Base-by-base conservation (phyloP, 2,329 filamentous ascomycete species). In the Penicillium sp. region DNA sequence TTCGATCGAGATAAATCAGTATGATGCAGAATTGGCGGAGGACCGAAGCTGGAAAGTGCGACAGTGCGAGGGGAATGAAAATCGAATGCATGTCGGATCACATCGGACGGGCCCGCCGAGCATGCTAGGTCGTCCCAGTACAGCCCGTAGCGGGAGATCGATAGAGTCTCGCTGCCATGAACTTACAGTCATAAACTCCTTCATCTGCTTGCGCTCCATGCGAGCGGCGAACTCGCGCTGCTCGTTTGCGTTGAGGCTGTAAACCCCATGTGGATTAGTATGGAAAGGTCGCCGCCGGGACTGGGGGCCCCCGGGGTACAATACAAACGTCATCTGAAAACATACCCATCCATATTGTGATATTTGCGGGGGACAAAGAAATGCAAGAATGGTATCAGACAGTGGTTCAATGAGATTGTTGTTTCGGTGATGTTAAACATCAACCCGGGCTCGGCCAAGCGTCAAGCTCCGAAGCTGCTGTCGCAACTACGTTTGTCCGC, bases 161-260 rank as follows among this genome's bases (percentile, higher is more conserved):
- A 18, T 24, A 25, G 6, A 13, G 9, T 9, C 4, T 4, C 7
- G n/a, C 12, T 24, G 18, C 11, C 4, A 13, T 4, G 26, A 4
- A 78, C 88, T 62, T 80, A 97, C 93, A 64, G 83, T 87, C 85
- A 97, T 95, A 69, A 98, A 97, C 70, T 97, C 91, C 77, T 95
- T 95, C 80, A 98, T 88, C 76, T 98, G 93, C 75, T 93, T 94
- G 76, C 88, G 87, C 78, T 97, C 90, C 82, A 98, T 90, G 73
- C 93, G 89, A 75, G 82, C 76, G 74, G 95, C 86, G 68, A 98
- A 86, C 79, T 93, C 88, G 75, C 88, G 87, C 78, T 94, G 88
- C 79, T 97, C 91, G 63, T 82, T 72, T 63, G 79, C 69, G 60
- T 81, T 88, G 68, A 95, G 85, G 61, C 83, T 86, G 29, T 32